Conservation (phyloP, 148 eudicot species). For the Silene conica region DNA sequence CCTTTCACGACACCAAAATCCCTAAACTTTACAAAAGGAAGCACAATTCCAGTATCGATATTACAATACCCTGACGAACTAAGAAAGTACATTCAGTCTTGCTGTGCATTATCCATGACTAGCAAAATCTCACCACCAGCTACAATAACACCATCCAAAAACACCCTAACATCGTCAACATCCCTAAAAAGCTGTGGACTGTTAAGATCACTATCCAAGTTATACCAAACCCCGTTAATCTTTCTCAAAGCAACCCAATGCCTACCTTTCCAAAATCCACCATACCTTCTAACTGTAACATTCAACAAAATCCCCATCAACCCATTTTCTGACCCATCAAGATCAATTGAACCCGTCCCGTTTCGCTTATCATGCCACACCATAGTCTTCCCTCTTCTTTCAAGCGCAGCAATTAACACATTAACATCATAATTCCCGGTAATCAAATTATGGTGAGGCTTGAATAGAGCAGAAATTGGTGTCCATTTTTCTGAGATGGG, state of each 20-base stretch:
- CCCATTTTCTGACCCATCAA: conserved; percentile 47
- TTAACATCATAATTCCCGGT: conserved; percentile 93
- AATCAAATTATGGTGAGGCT: conserved; percentile 77
- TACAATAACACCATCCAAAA: conserved; percentile 49
- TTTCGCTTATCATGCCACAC: conserved; percentile 77
- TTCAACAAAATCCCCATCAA: conserved; percentile 84
- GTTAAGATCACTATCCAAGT: conserved; percentile 89
- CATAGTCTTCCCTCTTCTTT: conserved; percentile 71
- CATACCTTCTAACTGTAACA: conserved; percentile 52
- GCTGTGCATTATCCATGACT: conserved; percentile 47
- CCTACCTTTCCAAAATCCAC: conserved; percentile 66
- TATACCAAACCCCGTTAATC: conserved; percentile 74
- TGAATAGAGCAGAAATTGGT: conserved; percentile 67
- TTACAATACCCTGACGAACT: conserved; percentile 1
- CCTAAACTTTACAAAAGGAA: neutral
- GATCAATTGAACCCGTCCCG: conserved; percentile 55
- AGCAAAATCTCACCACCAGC: conserved; percentile 73
- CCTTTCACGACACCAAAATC: neutral
- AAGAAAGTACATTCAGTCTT: conserved; percentile 17
- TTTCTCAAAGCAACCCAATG: conserved; percentile 84
- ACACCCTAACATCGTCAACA: conserved; percentile 53
- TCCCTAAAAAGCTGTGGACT: conserved; percentile 47
- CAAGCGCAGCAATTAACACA: conserved; percentile 72
- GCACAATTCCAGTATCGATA: neutral
- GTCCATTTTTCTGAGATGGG: conserved; percentile 66